Evolutionary conservation across 164 flowering plant species (phyloP).

Genomic region (Amborella trichopoda): DNA sequence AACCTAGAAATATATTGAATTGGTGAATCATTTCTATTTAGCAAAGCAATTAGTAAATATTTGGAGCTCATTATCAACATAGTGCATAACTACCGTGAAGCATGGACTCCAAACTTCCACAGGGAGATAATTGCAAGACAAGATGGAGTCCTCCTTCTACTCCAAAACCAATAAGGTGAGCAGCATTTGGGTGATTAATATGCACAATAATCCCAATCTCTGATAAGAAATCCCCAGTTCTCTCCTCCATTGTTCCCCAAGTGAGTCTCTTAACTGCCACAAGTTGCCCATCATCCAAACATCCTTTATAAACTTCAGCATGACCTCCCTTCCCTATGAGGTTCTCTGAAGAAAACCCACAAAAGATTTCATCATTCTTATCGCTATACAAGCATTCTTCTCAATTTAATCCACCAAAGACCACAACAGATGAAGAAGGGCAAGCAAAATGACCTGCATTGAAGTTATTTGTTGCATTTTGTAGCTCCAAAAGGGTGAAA

Average conservation of each 20-base stretch:
- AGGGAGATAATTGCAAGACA: conserved; percentile 67
- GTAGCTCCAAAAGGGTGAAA: conserved; percentile 49
- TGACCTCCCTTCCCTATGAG: conserved; percentile 90
- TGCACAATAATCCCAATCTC: conserved; percentile 97
- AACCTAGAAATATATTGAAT: too few relatives aligned
- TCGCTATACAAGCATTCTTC: background rate
- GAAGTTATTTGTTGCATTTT: conserved; percentile 65
- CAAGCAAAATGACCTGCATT: conserved; percentile 34
- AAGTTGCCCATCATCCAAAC: conserved; percentile 50
- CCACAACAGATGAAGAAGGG: background rate
- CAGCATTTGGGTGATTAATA: conserved; percentile 76
- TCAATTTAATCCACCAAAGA: background rate
- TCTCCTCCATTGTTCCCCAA: conserved; percentile 39
- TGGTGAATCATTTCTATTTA: too few relatives aligned
- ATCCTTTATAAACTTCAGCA: conserved; percentile 81
- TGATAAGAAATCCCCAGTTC: conserved; percentile 60
- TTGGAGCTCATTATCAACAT: too few relatives aligned
- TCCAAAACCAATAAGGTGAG: conserved; percentile 67
- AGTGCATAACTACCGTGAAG: conserved; percentile 48
- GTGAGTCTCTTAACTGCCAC: conserved; percentile 80
- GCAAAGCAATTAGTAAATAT: too few relatives aligned
- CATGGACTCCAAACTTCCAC: conserved; percentile 74
- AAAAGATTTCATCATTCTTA: background rate
- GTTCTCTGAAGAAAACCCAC: conserved; percentile 37
- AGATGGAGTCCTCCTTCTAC: conserved; percentile 67